Evolutionary conservation across 257 asterid genomes (phyloP).

Genomic region (Solanum bulbocastanum): DNA sequence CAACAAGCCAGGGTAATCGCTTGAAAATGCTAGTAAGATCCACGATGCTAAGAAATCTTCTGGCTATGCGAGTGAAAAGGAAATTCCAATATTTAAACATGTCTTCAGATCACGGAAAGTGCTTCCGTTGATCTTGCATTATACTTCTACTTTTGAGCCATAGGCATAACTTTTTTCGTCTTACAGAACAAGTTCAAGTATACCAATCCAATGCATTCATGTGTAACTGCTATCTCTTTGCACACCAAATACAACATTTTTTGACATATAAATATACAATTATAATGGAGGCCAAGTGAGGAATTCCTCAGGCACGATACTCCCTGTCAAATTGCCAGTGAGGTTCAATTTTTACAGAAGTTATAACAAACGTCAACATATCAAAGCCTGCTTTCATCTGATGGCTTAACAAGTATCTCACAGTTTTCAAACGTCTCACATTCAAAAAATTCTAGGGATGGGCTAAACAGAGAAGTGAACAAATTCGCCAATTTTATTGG

Average conservation of each 20-base stretch:
- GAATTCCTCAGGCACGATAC: background rate
- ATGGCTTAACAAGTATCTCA: background rate
- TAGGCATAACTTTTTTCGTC: background rate
- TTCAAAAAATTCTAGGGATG: background rate
- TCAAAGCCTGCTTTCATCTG: background rate
- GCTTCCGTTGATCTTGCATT: background rate
- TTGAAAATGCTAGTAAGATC: background rate
- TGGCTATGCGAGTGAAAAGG: background rate
- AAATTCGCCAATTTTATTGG: background rate
- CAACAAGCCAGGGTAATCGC: background rate
- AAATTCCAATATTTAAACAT: background rate
- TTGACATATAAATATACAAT: background rate
- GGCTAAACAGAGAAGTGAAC: background rate
- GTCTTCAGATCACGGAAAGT: background rate
- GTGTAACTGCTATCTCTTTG: background rate
- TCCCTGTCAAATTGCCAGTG: background rate
- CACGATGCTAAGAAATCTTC: background rate
- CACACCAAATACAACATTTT: background rate
- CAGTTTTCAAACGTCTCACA: background rate
- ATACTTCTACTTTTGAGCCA: background rate
- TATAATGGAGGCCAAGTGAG: background rate
- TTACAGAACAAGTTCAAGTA: background rate
- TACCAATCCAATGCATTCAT: background rate
- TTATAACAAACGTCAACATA: background rate
- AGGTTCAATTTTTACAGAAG: background rate